Base-by-base conservation (phyloP, 2,329 filamentous ascomycete genomes). In the Drechslerella dactyloides region DNA sequence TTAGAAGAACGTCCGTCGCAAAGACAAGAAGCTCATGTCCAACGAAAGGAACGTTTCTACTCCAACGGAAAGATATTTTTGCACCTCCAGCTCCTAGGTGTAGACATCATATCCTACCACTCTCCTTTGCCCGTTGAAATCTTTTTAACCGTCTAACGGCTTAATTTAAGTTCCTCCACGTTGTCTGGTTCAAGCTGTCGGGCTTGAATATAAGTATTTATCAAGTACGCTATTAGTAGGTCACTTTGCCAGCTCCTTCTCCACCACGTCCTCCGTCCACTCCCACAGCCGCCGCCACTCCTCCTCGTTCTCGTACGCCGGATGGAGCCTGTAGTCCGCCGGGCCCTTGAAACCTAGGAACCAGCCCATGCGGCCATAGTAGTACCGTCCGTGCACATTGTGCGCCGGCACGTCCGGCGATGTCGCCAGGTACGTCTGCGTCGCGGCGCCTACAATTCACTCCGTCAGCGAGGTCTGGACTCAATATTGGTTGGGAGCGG, bases 241-340 rank as follows among this genome's bases (percentile, higher is more conserved):
- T 19, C 52, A 53, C 58, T 68, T 66, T 4, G 13, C 56, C 44
- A 65, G 33, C 50, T 52, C 50, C 35, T 72, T 69, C 55, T 52
- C 55, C 13, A 76, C 51, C 11, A 60, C 65, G 21, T 51, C 52
- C 54, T 75, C 74, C 30, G 70, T 75, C 62, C 73, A 73, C 17
- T 74, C 69, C 75, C 75, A 76, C 15, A 76, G 40, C 17, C 70
- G 74, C 53, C 66, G 61, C 27, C 66, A 73, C 10, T 74, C 74
- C 13, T 72, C 75, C 21, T 62, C 62, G 19, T 72, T 75, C 53
- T 59, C 52, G 42, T 59, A 70, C 19, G 15, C 44, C 37, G 58
- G 60, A 35, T 61, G 54, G 6, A 74, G 46, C 19, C 75, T 74
- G 13, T 33, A 50, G 11, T 66, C 70, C 15, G 58, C 40, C 1